Evolutionary conservation across 2,329 filamentous ascomycete species (phyloP), one percentile per base, ranked within the genome.

Genomic region (Aspergillus novofumigatus): DNA sequence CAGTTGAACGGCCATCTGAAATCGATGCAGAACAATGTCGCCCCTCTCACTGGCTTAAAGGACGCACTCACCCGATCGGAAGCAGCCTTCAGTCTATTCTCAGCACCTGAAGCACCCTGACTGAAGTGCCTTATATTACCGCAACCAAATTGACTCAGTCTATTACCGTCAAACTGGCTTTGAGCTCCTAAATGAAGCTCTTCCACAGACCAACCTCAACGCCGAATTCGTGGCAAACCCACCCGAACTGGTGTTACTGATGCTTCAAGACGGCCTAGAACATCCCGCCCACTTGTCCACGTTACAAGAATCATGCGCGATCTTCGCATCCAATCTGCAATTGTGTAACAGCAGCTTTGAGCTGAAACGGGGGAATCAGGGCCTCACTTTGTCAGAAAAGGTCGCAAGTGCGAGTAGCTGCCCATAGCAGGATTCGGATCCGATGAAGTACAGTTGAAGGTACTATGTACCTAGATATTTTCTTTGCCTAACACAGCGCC

Each of bases 11-110:
- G 67, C 38, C 77, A 79, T 68, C 68, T 79, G 20, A 69, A 70
- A 60, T 78, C 77, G 4, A 78, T 79, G 72, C 72, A 74, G 55
- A 73, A 64, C 53, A 79, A 79, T 54, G 69, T 67, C 2, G 67
- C 68, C 17, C 73, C 75, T 17, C 65, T 77, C 32, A 58, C 59
- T 41, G 74, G 72, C 3, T 61, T 77, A 35, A 66, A 65, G 9
- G 72, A 76, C 52, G 74, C 73, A 6, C 70, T 77, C 54, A 64
- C 64, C 41, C 69, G 72, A 42, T 71, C 75, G 17, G 69, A 75
- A 52, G 62, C 65, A n/a, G 73, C 72, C 2, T 58, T 76, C 47
- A 67, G 68, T 58, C 51, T 75, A 20, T 62, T 68, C 48, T 63
- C 62, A 3, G 60, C 65, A 50, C 59, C 70, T 1, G 67, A 71